Conservation (phyloP, 352 stramenopile genomes). For the Phytopythium aichiense region DNA sequence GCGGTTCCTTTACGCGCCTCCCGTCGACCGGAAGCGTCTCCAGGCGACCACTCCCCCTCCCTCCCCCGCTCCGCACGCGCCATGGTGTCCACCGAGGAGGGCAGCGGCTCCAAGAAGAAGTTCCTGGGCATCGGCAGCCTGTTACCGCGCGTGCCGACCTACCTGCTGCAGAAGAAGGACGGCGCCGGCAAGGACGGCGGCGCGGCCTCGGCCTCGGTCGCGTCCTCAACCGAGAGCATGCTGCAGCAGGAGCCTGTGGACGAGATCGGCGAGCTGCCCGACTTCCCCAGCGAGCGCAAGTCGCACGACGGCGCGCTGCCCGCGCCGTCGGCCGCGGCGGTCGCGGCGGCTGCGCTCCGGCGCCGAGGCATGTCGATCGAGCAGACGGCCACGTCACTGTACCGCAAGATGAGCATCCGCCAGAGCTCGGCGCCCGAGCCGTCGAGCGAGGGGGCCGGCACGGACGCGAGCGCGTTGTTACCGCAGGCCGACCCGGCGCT, state of each 20-base stretch:
- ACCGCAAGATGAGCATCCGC: slow-evolving; percentile 48
- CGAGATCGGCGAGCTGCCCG: slow-evolving; percentile 39
- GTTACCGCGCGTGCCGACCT: slow-evolving; percentile 54
- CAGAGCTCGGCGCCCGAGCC: slow-evolving; percentile 34
- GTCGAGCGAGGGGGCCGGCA: slow-evolving; percentile 28
- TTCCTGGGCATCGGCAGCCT: slow-evolving; percentile 46
- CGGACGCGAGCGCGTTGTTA: slow-evolving; percentile 14
- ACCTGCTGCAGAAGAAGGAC: slow-evolving; percentile 36
- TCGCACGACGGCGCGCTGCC: slow-evolving; percentile 36
- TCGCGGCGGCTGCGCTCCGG: slow-evolving; percentile 22
- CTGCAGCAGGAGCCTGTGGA: slow-evolving; percentile 28
- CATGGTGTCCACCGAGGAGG: slow-evolving; percentile 45
- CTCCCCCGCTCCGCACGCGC: background rate
- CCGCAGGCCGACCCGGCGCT: slow-evolving; percentile 29
- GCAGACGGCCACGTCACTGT: slow-evolving; percentile 43
- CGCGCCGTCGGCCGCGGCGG: slow-evolving; percentile 24
- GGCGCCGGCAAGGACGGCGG: slow-evolving; percentile 14
- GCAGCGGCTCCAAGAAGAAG: slow-evolving; percentile 37
- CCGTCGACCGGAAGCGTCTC: too few relatives aligned
- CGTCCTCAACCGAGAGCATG: slow-evolving; percentile 12
- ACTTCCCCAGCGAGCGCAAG: slow-evolving; percentile 35
- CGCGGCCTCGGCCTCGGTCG: too few relatives aligned
- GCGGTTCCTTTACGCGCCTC: slow-evolving; percentile 2
- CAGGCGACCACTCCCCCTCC: background rate
- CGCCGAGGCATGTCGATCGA: slow-evolving; percentile 52